Conservation (phyloP, 106 monocot genomes). For the Hemerocallis citrina region DNA sequence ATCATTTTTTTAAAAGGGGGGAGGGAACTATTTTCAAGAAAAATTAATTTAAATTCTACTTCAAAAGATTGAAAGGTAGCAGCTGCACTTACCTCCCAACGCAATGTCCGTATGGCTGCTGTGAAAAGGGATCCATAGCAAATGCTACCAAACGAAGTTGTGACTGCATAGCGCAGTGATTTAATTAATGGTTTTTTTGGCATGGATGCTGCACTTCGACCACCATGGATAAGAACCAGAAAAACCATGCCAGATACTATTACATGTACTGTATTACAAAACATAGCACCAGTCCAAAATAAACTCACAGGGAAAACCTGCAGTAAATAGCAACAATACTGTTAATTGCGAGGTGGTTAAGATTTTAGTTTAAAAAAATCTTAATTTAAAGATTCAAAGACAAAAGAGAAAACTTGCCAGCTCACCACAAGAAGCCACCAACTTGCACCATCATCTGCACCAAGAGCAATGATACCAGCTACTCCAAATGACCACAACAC, state of each 20-base stretch:
- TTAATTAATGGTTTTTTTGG: slow-evolving; percentile 67
- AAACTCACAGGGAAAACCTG: slow-evolving; percentile 96
- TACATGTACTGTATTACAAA: slow-evolving; percentile 94
- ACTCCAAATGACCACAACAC: slow-evolving; percentile 90
- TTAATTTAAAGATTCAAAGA: slow-evolving; percentile 1
- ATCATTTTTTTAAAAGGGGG: neutral
- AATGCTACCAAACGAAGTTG: slow-evolving; percentile 96
- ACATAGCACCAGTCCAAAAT: slow-evolving; percentile 97
- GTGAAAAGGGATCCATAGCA: slow-evolving; percentile 99
- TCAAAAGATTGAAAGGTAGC: no score
- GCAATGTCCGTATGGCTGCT: slow-evolving; percentile 88
- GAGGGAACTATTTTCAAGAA: neutral
- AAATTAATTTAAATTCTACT: neutral
- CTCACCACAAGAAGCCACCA: slow-evolving; percentile 99
- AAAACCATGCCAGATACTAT: slow-evolving; percentile 97
- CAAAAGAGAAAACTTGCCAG: slow-evolving; percentile 85
- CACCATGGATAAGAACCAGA: slow-evolving; percentile 84
- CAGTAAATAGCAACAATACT: slow-evolving; percentile 9
- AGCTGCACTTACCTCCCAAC: slow-evolving; percentile 70
- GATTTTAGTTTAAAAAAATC: neutral
- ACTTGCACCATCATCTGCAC: slow-evolving; percentile 39
- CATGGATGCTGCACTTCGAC: slow-evolving; percentile 50
- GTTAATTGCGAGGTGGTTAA: slow-evolving; percentile 1
- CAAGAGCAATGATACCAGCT: slow-evolving; percentile 71
- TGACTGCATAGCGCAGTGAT: slow-evolving; percentile 66